Conservation (phyloP, 306 rosid species). For the Abrus precatorius region DNA sequence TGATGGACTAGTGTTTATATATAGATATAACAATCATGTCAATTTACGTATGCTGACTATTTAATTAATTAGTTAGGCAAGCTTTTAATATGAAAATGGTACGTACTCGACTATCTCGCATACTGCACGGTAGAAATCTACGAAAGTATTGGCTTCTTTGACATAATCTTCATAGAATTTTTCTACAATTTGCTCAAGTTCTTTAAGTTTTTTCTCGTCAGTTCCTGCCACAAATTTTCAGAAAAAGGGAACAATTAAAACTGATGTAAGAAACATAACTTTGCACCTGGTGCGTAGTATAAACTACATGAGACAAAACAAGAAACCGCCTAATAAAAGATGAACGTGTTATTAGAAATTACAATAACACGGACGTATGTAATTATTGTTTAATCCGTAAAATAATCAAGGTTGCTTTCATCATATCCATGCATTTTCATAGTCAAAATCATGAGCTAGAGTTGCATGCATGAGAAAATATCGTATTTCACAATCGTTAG, state of each 20-base stretch:
- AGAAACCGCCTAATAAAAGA: background rate
- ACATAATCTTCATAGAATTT: background rate
- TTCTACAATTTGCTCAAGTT: conserved; percentile 46
- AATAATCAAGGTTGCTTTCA: background rate
- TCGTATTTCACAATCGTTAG: background rate
- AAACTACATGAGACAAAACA: background rate
- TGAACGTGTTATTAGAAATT: background rate
- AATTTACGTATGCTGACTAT: background rate
- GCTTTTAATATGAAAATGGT: conserved; percentile 3
- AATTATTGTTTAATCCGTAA: background rate
- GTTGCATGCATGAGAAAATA: conserved; percentile 14
- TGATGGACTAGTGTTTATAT: background rate
- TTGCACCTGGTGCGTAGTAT: background rate
- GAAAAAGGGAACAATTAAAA: background rate
- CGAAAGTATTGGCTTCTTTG: background rate
- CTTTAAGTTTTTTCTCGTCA: conserved; percentile 52
- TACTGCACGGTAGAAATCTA: conserved; percentile 58
- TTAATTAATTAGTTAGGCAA: background rate
- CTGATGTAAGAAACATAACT: background rate
- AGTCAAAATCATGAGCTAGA: background rate
- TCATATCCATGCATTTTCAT: background rate
- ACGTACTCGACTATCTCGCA: conserved; percentile 67
- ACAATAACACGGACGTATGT: background rate
- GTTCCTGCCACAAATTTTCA: conserved; percentile 53
- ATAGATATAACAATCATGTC: background rate